Conservation (phyloP, 2,329 filamentous ascomycete genomes). For the Hirsutella thompsonii region DNA sequence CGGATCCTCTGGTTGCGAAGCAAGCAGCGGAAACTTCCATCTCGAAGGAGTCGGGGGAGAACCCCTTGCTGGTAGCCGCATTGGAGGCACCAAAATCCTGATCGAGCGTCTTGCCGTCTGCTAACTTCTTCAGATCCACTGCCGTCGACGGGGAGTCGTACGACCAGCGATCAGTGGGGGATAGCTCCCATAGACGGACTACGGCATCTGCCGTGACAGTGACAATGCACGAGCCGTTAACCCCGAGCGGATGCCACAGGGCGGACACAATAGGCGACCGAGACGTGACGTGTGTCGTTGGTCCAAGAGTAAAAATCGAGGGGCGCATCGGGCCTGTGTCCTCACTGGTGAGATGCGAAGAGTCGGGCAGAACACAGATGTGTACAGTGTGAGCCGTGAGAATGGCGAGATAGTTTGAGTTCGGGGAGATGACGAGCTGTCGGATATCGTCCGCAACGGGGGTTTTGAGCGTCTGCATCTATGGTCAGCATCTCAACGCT, state of each 20-base stretch:
- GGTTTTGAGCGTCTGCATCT: conserved; percentile 54
- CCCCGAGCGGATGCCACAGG: conserved; percentile 85
- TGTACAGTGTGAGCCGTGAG: conserved; percentile 80
- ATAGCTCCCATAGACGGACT: conserved; percentile 83
- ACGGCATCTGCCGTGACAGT: conserved; percentile 82
- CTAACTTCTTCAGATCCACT: conserved; percentile 79
- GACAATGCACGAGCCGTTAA: conserved; percentile 68
- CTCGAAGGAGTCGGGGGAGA: conserved; percentile 80
- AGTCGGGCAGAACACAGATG: conserved; percentile 72
- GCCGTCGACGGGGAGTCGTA: conserved; percentile 75
- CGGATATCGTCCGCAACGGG: conserved; percentile 71
- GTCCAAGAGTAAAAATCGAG: conserved; percentile 83
- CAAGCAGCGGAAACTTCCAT: conserved; percentile 88
- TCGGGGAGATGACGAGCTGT: conserved; percentile 75
- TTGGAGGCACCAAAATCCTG: conserved; percentile 72
- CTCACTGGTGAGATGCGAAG: conserved; percentile 57
- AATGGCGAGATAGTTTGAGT: conserved; percentile 70
- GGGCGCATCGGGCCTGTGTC: conserved; percentile 61
- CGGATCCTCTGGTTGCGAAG: conserved; percentile 54
- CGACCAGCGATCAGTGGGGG: conserved; percentile 70
- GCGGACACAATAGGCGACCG: conserved; percentile 69
- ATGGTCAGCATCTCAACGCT: conserved; percentile 2
- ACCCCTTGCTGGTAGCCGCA: conserved; percentile 63
- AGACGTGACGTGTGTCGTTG: conserved; percentile 81
- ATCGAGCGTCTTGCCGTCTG: conserved; percentile 68